Base-by-base conservation (phyloP, 148 eudicot species). In the Chenopodium quinoa region DNA sequence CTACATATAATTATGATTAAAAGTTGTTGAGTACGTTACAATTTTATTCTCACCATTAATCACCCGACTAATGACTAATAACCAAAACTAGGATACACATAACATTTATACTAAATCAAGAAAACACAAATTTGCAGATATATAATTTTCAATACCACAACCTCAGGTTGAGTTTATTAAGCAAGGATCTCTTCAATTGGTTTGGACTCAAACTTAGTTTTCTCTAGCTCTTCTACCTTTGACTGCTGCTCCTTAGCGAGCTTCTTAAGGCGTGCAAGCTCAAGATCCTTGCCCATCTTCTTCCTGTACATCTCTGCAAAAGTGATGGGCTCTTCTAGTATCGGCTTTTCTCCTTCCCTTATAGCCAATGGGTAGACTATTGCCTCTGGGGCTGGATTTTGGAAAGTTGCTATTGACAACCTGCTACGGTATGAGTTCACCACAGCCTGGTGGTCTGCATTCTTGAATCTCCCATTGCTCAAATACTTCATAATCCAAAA, bases 381-480 rank as follows among this genome's bases (percentile, higher is more conserved):
- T 0, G 97, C 97, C 19, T 93, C 92, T 3, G 93, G 93, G 0
- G 97, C 93, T 22, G 97, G 98, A 86, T 95, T 95, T 58, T 93
- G 97, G 87, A 95, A 95, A 0, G 99, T 92, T 48, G 99, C 99
- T 1, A 93, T 92, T 1, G 99, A 95, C 27, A 95, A 77, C 13
- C 99, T 84, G 83, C 93, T 93, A 46, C 5, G 4, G 76, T 90
- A 83, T 27, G 97, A 91, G 93, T 93, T 93, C 82, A 93, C 99
- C 17, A 91, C 99, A 31, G 95, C 97, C 83, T 93, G 99, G 87
- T 95, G 97, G 75, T 95, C 97, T 2, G 99, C 99, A 25, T 93
- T 93, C 91, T 89, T 95, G 90, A 95, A 95, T 87, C 97, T 87
- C 77, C 99, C 99, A 46, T 95, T 95, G 97, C 99, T 95, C 80